phyloP scores from a whole-genome alignment of 1,284 basidiomycete species.

The Ustilago shanxiensis region DNA sequence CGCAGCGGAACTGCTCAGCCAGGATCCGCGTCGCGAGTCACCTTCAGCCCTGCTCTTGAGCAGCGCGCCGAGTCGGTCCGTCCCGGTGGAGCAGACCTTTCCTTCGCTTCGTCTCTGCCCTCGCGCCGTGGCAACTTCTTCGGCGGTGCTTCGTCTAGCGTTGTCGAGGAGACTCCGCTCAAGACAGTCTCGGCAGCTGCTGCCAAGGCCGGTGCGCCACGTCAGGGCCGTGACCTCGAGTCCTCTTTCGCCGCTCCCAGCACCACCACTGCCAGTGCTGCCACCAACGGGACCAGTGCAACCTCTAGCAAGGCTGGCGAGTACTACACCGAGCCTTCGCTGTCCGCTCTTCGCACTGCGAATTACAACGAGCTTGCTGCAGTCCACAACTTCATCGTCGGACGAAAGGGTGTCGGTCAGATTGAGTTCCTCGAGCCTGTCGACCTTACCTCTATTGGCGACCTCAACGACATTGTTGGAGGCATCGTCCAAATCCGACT shows the following conservation, averaged over 20 bases:
- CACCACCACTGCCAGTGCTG: slow-evolving; percentile 12
- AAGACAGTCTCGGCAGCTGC: slow-evolving; percentile 49
- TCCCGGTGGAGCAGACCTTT: slow-evolving; percentile 53
- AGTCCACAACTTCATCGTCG: slow-evolving; percentile 81
- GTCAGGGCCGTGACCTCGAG: slow-evolving; percentile 52
- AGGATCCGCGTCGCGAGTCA: slow-evolving; percentile 46
- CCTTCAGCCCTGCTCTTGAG: slow-evolving; percentile 64
- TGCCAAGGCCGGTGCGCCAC: slow-evolving; percentile 41
- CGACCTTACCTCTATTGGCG: slow-evolving; percentile 86
- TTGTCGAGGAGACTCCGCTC: slow-evolving; percentile 50
- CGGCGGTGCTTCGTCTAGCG: slow-evolving; percentile 28
- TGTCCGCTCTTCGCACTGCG: slow-evolving; percentile 57
- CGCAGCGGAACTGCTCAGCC: slow-evolving; percentile 53
- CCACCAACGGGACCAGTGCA: slow-evolving; percentile 30
- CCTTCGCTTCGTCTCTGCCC: slow-evolving; percentile 55
- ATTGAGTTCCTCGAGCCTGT: slow-evolving; percentile 88
- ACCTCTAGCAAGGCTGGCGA: slow-evolving; percentile 49
- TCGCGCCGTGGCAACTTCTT: slow-evolving; percentile 51
- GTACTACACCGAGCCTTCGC: slow-evolving; percentile 64
- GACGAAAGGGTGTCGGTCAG: slow-evolving; percentile 89
- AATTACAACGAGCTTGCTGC: slow-evolving; percentile 76
- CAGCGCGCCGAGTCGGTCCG: slow-evolving; percentile 51
- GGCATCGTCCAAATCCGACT: slow-evolving; percentile 88
- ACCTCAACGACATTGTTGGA: slow-evolving; percentile 86
- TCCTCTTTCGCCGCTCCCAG: slow-evolving; percentile 42